Percentiles rank a stretch among this genome's conserved stretches.
Evolutionary conservation across 1,139 yeast genomes (phyloP).

Genomic region (Candida glucosophila): DNA sequence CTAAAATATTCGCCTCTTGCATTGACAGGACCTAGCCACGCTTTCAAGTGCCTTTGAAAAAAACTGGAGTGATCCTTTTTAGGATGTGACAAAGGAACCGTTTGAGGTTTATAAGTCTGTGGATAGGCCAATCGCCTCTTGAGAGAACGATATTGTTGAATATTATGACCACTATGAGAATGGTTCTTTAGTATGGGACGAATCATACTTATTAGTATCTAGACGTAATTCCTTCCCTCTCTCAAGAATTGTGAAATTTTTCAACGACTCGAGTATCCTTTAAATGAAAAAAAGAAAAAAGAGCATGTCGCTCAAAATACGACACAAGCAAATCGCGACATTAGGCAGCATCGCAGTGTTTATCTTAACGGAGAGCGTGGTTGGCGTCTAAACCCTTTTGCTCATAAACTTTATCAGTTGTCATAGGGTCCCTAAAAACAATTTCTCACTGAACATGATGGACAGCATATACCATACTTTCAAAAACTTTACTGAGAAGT

Average conservation of each 20-base stretch:
- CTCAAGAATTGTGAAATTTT: conserved; percentile 3
- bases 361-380: too few species aligned
- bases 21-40: conserved; percentile 76
- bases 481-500: conserved; percentile 10
- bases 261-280: too few species aligned
- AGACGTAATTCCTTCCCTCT: too few species aligned
- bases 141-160: conserved; percentile 13
- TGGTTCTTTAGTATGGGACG: not conserved
- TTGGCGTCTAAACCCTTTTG: too few species aligned
- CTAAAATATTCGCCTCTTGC: conserved; percentile 72
- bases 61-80: conserved; percentile 24
- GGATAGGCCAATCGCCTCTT: conserved; percentile 24
- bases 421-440: too few species aligned
- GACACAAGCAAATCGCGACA: too few species aligned
- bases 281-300: too few species aligned
- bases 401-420: too few species aligned
- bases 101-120: conserved; percentile 14
- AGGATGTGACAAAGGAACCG: conserved; percentile 16
- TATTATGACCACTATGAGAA: conserved; percentile 1
- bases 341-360: too few species aligned
- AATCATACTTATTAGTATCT: too few species aligned
- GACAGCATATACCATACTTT: conserved; percentile 11
- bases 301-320: too few species aligned
- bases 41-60: conserved; percentile 30
- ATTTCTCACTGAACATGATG: too few species aligned